A percentile compares a stretch with the other conserved stretches of the same genome.
These are phyloP conservation scores for Globisporangium cylindrosporum DNA, from an alignment of 352 stramenopile species.

Conservation along the genomic window DNA sequence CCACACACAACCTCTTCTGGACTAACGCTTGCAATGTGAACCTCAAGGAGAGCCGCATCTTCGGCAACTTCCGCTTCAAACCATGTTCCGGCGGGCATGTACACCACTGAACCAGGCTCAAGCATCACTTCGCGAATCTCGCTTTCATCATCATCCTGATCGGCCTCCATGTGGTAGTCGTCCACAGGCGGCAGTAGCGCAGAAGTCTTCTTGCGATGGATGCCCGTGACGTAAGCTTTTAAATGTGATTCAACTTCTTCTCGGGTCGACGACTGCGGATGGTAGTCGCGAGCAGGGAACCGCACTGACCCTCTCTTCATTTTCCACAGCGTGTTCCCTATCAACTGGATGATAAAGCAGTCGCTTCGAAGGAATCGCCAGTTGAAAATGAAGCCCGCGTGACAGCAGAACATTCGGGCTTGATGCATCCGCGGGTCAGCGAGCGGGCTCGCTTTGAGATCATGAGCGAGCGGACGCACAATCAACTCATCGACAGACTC, in stretches of 20 bases:
- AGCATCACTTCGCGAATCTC: slow-evolving; percentile 13
- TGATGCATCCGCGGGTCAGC: slow-evolving; percentile 13
- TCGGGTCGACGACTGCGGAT: slow-evolving; percentile 17
- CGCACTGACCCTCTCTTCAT: slow-evolving; percentile 20
- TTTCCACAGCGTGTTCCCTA: slow-evolving; percentile 31
- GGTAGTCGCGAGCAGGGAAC: slow-evolving; percentile 26
- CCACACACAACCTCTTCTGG: slow-evolving; percentile 25
- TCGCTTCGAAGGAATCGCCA: slow-evolving; percentile 47
- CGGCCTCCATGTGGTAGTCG: slow-evolving; percentile 16
- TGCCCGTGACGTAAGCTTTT: slow-evolving; percentile 19
- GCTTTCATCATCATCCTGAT: slow-evolving; percentile 8
- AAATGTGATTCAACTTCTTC: slow-evolving; percentile 2
- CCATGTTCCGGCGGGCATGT: slow-evolving; percentile 56
- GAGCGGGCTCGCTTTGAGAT: slow-evolving; percentile 26
- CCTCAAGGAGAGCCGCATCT: slow-evolving; percentile 36
- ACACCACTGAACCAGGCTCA: slow-evolving; percentile 41
- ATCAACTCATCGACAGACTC: slow-evolving; percentile 18
- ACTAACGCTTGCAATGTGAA: slow-evolving; percentile 29
- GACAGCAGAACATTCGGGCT: slow-evolving; percentile 13
- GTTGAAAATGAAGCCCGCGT: slow-evolving; percentile 12
- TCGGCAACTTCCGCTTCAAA: slow-evolving; percentile 27
- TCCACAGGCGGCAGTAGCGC: slow-evolving; percentile 21
- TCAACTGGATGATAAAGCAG: slow-evolving; percentile 39
- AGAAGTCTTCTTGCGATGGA: not conserved
- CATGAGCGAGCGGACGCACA: slow-evolving; percentile 24